Base-by-base conservation (phyloP, 2,329 filamentous ascomycete species). In the Monosporascus cannonballus region DNA sequence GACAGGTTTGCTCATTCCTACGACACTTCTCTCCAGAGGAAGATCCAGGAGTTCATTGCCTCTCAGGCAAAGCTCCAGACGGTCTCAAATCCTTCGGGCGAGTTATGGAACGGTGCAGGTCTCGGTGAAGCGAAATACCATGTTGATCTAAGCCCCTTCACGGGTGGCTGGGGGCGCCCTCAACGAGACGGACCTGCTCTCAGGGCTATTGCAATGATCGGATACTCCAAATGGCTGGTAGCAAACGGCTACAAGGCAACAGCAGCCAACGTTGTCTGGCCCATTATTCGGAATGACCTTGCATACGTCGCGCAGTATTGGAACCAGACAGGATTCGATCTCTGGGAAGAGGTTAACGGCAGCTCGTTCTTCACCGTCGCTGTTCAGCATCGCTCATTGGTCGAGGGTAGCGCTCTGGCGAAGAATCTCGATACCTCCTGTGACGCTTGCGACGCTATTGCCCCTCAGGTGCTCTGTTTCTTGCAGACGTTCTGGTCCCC, bases 281-380 rank as follows among this genome's bases (percentile, higher is more conserved):
- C 89, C 2, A 74, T 93, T 50, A 80, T 91, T 47, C 75, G 77
- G 47, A 93, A 91, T 59, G 90, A 94, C 62, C 76, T 95, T 36
- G 78, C 77, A 45, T 94, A 93, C 57, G 83, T 90, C 6, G 78
- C 83, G 1, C 81, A 89, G 63, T 89, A 89, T 71, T 89, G 86
- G 78, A 82, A 81, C 64, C 69, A 75, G 57, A 80, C 78, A 0
- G 79, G 80, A 6, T 94, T 84, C 62, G 90, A 95, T 67, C 77
- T 95, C 3, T 94, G 90, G 90, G 90, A 94, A 67, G 90, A 94
- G 67, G 81, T 92, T 15, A 73, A 76, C 24, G 87, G 88, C 41
- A 85, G 81, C 22, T 91, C 87, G 0, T 94, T 92, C 74, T 95
- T 93, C 70, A 94, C 89, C 1, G 72, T 84, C 34, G 81, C 83